These are phyloP conservation scores for Phlebiopsis flavidoalba DNA, from an alignment of 768 basidiomycete genomes.

Conservation along the genomic window DNA sequence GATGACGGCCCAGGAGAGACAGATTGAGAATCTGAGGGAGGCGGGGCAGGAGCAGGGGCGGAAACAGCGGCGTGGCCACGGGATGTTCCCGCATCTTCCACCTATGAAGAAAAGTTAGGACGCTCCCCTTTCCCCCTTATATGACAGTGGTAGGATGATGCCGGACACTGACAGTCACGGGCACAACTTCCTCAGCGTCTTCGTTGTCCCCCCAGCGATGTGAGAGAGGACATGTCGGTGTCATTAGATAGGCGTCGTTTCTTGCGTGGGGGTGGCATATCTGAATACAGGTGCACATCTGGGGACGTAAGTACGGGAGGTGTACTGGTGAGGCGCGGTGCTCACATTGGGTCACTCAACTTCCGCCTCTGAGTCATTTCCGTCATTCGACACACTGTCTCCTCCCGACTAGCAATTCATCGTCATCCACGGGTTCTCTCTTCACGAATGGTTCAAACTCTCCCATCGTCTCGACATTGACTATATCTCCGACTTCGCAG, in stretches of 20 bases:
- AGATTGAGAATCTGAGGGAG: background rate
- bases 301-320: background rate
- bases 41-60: background rate
- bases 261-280: background rate
- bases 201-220: background rate
- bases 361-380: background rate
- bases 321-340: background rate
- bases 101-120: background rate
- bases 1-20: background rate
- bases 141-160: background rate
- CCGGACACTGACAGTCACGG: background rate
- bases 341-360: background rate
- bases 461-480: background rate
- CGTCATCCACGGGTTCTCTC: background rate
- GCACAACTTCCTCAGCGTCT: background rate
- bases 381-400: background rate
- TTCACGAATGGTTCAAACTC: background rate
- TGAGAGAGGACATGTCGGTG: background rate
- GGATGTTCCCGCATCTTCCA: background rate
- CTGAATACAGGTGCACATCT: background rate
- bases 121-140: too few species aligned
- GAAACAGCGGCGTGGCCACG: background rate
- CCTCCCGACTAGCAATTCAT: background rate
- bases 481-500: background rate
- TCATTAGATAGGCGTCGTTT: background rate